phyloP scores from a whole-genome alignment of 257 asterid genomes.

The Coffea eugenioides region DNA sequence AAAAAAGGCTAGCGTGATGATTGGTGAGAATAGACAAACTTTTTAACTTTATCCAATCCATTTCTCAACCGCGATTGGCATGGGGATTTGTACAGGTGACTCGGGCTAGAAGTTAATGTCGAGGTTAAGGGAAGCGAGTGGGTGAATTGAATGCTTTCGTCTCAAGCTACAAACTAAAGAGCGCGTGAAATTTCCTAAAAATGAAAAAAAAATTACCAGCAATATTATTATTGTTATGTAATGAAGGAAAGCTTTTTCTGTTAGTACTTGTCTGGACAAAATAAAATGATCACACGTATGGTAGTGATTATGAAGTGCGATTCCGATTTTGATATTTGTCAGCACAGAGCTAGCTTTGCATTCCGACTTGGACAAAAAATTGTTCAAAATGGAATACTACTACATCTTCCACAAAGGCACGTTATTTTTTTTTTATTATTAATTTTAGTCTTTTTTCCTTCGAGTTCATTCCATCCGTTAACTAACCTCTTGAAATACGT shows the following conservation, averaged over 20 bases:
- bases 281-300: not conserved
- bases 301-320: not conserved
- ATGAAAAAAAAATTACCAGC: not conserved
- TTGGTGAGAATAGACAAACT: slow-evolving; percentile 13
- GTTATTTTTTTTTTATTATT: too few relatives aligned
- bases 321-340: not conserved
- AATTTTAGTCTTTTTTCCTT: too few relatives aligned
- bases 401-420: too few relatives aligned
- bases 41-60: slow-evolving; percentile 18
- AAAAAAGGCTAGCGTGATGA: slow-evolving; percentile 5
- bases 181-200: not conserved
- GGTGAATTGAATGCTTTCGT: not conserved
- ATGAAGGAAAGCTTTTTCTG: not conserved
- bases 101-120: slow-evolving; percentile 9
- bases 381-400: not conserved
- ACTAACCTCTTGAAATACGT: too few relatives aligned
- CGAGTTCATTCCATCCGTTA: too few relatives aligned
- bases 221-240: not conserved
- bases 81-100: slow-evolving; percentile 28
- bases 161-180: not conserved
- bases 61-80: slow-evolving; percentile 17
- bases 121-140: slow-evolving; percentile 3
- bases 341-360: not conserved
- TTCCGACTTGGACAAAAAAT: not conserved
- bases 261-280: not conserved